A percentile compares a stretch with the other conserved stretches of the same genome.
Conservation (phyloP, 2,329 filamentous ascomycete genomes). For the Trichoderma citrinoviride region DNA sequence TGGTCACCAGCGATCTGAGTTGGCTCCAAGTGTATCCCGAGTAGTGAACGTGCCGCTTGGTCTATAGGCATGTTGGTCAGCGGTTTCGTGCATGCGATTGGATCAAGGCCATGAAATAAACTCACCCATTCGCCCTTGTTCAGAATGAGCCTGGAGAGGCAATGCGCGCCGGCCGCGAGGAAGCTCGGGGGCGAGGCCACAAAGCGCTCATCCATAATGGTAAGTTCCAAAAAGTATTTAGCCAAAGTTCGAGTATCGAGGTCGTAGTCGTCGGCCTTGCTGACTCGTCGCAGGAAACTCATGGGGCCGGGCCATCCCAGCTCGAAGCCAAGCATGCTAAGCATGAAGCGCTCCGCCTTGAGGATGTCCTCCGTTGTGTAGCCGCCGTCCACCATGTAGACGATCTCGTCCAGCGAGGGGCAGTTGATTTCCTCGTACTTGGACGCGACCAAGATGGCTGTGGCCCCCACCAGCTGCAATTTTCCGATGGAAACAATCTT, state of each 20-base stretch:
- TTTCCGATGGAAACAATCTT: constrained; percentile 96
- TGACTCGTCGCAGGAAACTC: constrained; percentile 95
- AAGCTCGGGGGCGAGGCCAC: constrained; percentile 89
- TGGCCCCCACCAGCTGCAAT: constrained; percentile 92
- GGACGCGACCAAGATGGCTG: constrained; percentile 90
- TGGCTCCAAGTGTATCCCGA: constrained; percentile 90
- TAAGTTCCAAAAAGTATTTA: constrained; percentile 97
- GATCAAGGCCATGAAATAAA: constrained; percentile 25
- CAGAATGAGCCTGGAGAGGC: constrained; percentile 82
- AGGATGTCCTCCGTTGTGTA: constrained; percentile 90
- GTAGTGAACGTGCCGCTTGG: constrained; percentile 81
- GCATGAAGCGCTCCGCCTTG: constrained; percentile 97
- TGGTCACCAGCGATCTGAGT: constrained; percentile 70
- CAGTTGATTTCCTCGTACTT: constrained; percentile 99
- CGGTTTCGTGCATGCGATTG: not conserved
- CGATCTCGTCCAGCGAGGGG: constrained; percentile 89
- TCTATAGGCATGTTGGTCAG: constrained; percentile 47
- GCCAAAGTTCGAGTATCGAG: constrained; percentile 90
- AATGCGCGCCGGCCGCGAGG: constrained; percentile 87
- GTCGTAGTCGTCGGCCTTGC: constrained; percentile 98
- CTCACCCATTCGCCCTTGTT: constrained; percentile 92
- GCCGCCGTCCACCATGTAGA: constrained; percentile 95
- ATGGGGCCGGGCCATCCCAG: constrained; percentile 98
- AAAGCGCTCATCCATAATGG: constrained; percentile 97
- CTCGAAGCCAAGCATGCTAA: constrained; percentile 93